These are phyloP conservation scores for Pythium volutum DNA, from an alignment of 352 stramenopile genomes.

Conservation along the genomic window DNA sequence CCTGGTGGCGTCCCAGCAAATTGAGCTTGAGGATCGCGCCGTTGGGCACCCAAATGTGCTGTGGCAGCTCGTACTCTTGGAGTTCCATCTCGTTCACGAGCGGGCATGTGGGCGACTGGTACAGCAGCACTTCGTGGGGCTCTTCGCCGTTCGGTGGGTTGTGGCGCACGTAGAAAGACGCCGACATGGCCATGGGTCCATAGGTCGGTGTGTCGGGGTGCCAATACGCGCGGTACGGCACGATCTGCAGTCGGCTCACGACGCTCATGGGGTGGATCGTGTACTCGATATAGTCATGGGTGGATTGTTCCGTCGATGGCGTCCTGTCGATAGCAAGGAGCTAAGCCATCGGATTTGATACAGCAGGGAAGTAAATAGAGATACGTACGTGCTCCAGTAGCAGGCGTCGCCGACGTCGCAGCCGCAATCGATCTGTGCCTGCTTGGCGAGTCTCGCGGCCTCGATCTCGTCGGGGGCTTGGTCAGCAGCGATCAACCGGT, in stretches of 20 bases:
- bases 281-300: conserved; percentile 67
- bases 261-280: conserved; percentile 40
- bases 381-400: conserved; percentile 76
- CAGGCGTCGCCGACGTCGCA: conserved; percentile 58
- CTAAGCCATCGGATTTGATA: neutral
- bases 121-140: conserved; percentile 25
- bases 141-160: conserved; percentile 5
- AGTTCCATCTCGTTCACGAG: conserved; percentile 66
- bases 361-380: neutral
- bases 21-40: conserved; percentile 26
- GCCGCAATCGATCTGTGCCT: conserved; percentile 61
- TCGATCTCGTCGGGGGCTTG: neutral
- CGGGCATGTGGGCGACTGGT: conserved; percentile 56
- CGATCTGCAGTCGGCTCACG: conserved; percentile 44
- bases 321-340: neutral
- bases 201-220: conserved; percentile 70
- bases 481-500: conserved; percentile 13
- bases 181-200: conserved; percentile 53
- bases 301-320: conserved; percentile 4
- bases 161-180: conserved; percentile 35
- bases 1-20: conserved; percentile 24
- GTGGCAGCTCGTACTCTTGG: conserved; percentile 51
- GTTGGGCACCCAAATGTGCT: conserved; percentile 37
- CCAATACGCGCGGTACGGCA: conserved; percentile 76
- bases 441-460: conserved; percentile 7